phyloP scores from a whole-genome alignment of 1,284 basidiomycete species.

The Xerocomus amazonicus region DNA sequence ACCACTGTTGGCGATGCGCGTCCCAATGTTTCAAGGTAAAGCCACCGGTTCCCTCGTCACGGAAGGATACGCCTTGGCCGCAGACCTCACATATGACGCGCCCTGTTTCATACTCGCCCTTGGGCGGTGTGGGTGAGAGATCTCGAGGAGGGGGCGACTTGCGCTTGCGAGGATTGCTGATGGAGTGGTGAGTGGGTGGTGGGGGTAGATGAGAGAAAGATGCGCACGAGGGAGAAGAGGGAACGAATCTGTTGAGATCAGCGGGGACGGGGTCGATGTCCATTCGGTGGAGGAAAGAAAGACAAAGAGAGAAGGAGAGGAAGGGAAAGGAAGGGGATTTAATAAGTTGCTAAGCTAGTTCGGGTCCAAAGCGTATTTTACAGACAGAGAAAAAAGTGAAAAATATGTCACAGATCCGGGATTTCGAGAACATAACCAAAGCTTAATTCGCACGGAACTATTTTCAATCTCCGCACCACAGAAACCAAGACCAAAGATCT shows the following conservation, averaged over 20 bases:
- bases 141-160: constrained; percentile 35
- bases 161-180: constrained; percentile 40
- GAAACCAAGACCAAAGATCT: too few relatives aligned
- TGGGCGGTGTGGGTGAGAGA: constrained; percentile 24
- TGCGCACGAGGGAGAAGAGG: constrained; percentile 20
- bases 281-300: constrained; percentile 9
- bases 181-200: constrained; percentile 10
- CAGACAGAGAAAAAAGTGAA: constrained; percentile 35
- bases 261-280: constrained; percentile 11
- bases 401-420: constrained; percentile 40
- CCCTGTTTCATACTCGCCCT: constrained; percentile 53
- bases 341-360: constrained; percentile 37
- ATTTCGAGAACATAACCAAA: constrained; percentile 40
- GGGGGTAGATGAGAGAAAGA: constrained; percentile 18
- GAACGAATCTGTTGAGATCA: constrained; percentile 22
- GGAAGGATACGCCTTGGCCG: constrained; percentile 55
- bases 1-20: constrained; percentile 60
- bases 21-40: constrained; percentile 71
- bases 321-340: constrained; percentile 21
- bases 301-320: constrained; percentile 1
- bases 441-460: constrained; percentile 31
- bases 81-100: constrained; percentile 63
- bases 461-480: constrained; percentile 35
- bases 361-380: constrained; percentile 38
- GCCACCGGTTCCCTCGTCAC: constrained; percentile 54